Evolutionary conservation across 2,329 filamentous ascomycete species (phyloP).

Genomic region (Diaporthe vaccinii): DNA sequence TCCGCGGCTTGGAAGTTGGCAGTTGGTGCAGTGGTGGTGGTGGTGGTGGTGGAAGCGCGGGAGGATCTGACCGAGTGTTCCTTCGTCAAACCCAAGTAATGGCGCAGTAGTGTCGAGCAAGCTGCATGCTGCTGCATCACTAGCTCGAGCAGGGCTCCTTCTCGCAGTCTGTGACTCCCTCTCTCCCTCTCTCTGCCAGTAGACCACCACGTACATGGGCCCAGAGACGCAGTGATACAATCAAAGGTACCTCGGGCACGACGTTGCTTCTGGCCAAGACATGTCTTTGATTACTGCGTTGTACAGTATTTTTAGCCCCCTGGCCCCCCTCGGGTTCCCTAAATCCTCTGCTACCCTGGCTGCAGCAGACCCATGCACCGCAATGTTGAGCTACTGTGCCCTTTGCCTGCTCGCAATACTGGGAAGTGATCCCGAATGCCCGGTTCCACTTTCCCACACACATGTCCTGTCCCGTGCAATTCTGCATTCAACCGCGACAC

Average conservation of each 20-base stretch:
- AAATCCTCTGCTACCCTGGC: conserved; percentile 20
- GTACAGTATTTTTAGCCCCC: conserved; percentile 6
- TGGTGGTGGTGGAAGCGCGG: conserved; percentile 14
- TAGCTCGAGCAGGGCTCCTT: conserved; percentile 20
- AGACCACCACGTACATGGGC: neutral
- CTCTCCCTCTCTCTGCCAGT: neutral
- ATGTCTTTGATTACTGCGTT: neutral
- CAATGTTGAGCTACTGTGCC: conserved; percentile 19
- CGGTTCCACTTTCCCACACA: conserved; percentile 3
- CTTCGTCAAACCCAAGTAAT: conserved; percentile 16
- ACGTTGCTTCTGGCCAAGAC: conserved; percentile 25
- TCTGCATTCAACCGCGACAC: neutral
- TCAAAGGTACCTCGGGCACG: neutral
- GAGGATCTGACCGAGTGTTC: conserved; percentile 22
- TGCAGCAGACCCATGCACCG: conserved; percentile 21
- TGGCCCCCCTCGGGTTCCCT: conserved; percentile 12
- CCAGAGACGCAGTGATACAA: neutral
- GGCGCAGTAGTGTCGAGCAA: neutral
- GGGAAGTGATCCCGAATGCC: conserved; percentile 6
- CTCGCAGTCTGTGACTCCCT: neutral
- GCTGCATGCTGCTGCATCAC: conserved; percentile 31
- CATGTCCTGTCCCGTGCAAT: neutral
- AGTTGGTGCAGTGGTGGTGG: neutral
- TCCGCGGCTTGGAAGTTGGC: conserved; percentile 18
- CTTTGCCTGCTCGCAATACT: conserved; percentile 1